phyloP scores from a whole-genome alignment of 2,329 filamentous ascomycete species.

The Coniochaeta hoffmannii region DNA sequence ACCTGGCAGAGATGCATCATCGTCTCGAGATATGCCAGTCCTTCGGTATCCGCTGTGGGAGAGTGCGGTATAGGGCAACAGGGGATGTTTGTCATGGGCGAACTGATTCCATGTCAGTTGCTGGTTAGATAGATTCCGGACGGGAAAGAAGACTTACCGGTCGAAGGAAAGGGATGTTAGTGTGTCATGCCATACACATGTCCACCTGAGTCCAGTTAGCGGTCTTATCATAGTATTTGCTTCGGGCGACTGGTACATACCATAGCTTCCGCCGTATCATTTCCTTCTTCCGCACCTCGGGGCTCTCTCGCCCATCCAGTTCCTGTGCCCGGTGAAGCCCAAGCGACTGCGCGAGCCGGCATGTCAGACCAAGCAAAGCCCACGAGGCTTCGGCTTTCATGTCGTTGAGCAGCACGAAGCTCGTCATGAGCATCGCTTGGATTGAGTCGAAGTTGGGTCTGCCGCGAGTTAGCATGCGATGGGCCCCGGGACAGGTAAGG shows the following conservation, averaged over 20 bases:
- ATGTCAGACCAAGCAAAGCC: slow-evolving; percentile 57
- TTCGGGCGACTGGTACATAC: too few relatives aligned
- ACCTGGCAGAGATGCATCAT: slow-evolving; percentile 59
- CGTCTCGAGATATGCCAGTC: slow-evolving; percentile 53
- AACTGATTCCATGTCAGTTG: slow-evolving; percentile 24
- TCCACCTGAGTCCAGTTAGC: slow-evolving; percentile 36
- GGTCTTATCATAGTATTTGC: not conserved
- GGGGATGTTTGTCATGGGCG: slow-evolving; percentile 55
- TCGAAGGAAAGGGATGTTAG: slow-evolving; percentile 60
- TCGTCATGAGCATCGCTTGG: slow-evolving; percentile 54
- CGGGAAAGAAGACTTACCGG: slow-evolving; percentile 30
- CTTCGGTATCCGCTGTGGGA: slow-evolving; percentile 32
- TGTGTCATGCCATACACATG: slow-evolving; percentile 60
- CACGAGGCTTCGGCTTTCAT: slow-evolving; percentile 65
- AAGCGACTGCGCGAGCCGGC: slow-evolving; percentile 57
- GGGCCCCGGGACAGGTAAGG: not conserved
- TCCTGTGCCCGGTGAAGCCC: slow-evolving; percentile 47
- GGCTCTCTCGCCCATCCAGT: slow-evolving; percentile 37
- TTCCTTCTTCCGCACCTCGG: slow-evolving; percentile 42
- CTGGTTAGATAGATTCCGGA: not conserved
- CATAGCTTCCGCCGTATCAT: slow-evolving; percentile 48
- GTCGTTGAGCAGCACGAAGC: slow-evolving; percentile 58
- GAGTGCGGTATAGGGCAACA: slow-evolving; percentile 45
- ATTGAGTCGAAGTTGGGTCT: slow-evolving; percentile 60
- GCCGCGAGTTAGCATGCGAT: not conserved